Evolutionary conservation across 306 rosid species (phyloP), one percentile per base, ranked within the genome.

Genomic region (Myrica gale): DNA sequence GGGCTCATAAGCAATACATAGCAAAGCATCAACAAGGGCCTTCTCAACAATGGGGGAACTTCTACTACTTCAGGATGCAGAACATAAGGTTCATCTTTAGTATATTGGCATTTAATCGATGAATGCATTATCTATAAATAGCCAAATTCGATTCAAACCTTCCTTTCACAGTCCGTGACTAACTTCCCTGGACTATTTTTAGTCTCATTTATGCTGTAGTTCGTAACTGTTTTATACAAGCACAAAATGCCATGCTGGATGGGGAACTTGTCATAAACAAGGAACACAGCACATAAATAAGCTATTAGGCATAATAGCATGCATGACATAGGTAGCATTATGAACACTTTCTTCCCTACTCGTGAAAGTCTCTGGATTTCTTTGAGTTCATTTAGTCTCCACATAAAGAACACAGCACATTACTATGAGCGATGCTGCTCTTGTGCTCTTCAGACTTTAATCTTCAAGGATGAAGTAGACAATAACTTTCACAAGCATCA

Each of bases 21-120:
- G 93, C 91, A 17, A 96, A 96, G 84, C 99, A 96, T 85, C 99
- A 90, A 52, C 99, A 96, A 78, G 97, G 99, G 74, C 97, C 98
- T 83, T 96, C 99, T 78, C 98, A 96, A 82, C 97, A 96, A 77
- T 96, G 99, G 99, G 98, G 98, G 37, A 96, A 96, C 82, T 96
- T 96, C 82, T 89, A 96, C 90, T 96, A 96, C 80, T 96, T 90
- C 84, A 87, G 98, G 90, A 96, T 96, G 99, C 96, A 87, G 77
- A 88, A 82, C 74, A 92, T 96, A 84, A 96, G 99, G 99, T 95
- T 76, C 54, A 54, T 82, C 71, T 68, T 41, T 53, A 43, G 41
- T 75, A 20, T 26, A 13, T 45, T 76, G n/a, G 23, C 5, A 32
- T 32, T 32, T 32, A 32, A 32, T 32, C 19, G 32, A 17, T 26